Base-by-base conservation (phyloP, 306 rosid species). In the Cicer pinnatifidum region DNA sequence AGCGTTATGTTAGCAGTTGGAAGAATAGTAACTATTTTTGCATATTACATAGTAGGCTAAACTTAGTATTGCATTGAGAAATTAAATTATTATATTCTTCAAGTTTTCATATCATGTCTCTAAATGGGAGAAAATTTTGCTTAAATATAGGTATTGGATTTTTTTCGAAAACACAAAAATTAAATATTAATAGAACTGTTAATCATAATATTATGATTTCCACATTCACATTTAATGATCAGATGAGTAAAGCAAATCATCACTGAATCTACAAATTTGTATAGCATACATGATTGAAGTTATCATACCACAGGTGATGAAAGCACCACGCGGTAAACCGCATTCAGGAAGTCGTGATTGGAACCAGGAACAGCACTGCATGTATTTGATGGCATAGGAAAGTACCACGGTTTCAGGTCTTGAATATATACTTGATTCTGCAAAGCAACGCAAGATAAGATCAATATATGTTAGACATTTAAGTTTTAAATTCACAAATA, bases 271-370 rank as follows among this genome's bases (percentile, higher is more conserved):
- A 38, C 11, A 71, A 43, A 53, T 51, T 11, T 45, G 59, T 1
- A 62, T 47, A 54, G 9, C 57, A 23, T 77, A 40, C 48, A 78
- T 43, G 20, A 3, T 3, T 58, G 23, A 54, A 62, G 33, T 64
- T 63, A 48, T 45, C 81, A 82, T 89, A 94, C 97, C 98, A 91
- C 96, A 11, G 95, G 97, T 45, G 96, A 94, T 8, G 98, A 91
- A 78, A 94, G 90, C 84, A 94, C 98, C 61, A 80, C 88, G 1
- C 92, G 97, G 69, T 86, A 94, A 41, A 82, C 82, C 4, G 84
- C 68, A 68, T 64, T 88, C 90, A 71, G 69, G 86, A 89, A 91
- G 86, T 91, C 98, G 66, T 89, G 97, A 84, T 94, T 94, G 65
- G 96, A 94, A 80, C 96, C 96, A 71, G 97, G 90, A 87, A 73